A percentile compares a stretch with the other conserved stretches of the same genome.
Conservation (phyloP, 768 basidiomycete genomes). For the Suillus plorans region DNA sequence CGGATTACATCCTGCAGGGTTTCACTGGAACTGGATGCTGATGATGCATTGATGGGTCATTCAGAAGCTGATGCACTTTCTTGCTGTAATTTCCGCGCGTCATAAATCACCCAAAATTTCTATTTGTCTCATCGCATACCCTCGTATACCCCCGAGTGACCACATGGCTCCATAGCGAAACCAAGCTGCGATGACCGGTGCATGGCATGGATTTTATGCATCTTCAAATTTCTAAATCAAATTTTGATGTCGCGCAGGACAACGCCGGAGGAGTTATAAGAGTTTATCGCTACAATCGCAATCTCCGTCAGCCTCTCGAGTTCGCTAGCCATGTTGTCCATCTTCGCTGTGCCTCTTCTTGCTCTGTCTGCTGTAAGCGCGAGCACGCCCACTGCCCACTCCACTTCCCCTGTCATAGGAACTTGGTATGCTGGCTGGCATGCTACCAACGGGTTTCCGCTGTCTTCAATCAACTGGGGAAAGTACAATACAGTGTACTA, state of each 20-base stretch:
- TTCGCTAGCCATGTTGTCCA: neutral
- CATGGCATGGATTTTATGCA: neutral
- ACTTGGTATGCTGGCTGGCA: constrained; percentile 47
- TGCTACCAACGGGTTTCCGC: constrained; percentile 36
- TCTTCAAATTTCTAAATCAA: neutral
- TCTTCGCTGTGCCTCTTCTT: neutral
- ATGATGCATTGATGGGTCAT: neutral
- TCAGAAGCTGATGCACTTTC: neutral
- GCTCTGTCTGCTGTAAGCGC: neutral
- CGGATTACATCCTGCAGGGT: neutral
- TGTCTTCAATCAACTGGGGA: constrained; percentile 44
- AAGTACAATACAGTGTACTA: constrained; percentile 57
- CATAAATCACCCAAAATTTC: neutral
- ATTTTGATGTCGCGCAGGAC: neutral
- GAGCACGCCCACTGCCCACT: neutral
- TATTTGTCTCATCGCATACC: neutral
- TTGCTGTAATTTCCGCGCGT: neutral
- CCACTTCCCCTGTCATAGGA: constrained; percentile 16
- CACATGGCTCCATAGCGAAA: neutral
- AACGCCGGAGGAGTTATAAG: neutral
- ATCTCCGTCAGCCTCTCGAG: neutral
- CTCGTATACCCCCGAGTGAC: neutral
- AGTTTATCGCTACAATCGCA: neutral
- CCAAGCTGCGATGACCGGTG: neutral
- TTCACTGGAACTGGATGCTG: neutral